Conservation (phyloP, 495 filamentous ascomycete genomes). For the Penicillium waksmanii region DNA sequence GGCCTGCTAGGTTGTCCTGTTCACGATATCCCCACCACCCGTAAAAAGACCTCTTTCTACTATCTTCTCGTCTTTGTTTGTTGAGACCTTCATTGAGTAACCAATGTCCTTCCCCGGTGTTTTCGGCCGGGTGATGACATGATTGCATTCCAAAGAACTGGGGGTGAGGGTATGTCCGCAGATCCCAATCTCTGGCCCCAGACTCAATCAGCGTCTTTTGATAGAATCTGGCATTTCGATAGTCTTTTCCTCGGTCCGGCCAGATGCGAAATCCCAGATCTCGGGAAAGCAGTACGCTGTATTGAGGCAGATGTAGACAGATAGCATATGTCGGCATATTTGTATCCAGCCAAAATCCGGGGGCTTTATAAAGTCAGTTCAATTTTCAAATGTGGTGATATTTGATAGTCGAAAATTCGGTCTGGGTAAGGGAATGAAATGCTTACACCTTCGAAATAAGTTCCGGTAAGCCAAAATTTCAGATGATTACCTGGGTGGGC, state of each 20-base stretch:
- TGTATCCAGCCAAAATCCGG: neutral
- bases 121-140: neutral
- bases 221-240: constrained; percentile 26
- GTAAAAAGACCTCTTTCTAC: neutral
- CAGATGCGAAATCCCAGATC: constrained; percentile 23
- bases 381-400: neutral
- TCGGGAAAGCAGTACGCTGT: neutral
- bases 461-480: constrained; percentile 2
- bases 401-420: no score
- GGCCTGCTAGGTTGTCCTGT: neutral
- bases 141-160: neutral
- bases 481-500: constrained; percentile 16
- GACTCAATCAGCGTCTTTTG: constrained; percentile 7
- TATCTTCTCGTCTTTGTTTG: neutral
- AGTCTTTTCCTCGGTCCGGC: constrained; percentile 17
- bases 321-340: neutral
- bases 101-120: neutral
- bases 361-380: neutral
- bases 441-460: neutral
- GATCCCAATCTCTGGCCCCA: neutral
- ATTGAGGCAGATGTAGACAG: neutral
- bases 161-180: neutral
- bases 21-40: no score
- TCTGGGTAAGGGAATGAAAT: neutral
- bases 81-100: neutral